Evolutionary conservation across 768 basidiomycete species (phyloP).

Genomic region (Podaxis sp.): DNA sequence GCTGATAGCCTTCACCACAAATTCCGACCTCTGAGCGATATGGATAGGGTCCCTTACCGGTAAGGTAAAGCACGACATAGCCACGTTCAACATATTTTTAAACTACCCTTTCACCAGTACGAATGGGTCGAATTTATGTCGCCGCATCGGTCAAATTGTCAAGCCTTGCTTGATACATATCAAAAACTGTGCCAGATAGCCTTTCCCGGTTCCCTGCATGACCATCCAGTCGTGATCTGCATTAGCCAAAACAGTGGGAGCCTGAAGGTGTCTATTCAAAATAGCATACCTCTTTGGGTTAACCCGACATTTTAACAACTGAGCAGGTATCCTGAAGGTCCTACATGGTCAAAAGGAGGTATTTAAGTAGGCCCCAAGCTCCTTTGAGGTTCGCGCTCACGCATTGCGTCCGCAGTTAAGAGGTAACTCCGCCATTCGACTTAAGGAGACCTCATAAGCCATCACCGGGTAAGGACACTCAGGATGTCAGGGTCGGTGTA

Average conservation of each 20-base stretch:
- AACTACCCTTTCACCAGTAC: background rate
- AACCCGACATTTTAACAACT: background rate
- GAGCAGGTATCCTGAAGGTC: background rate
- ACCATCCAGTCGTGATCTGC: background rate
- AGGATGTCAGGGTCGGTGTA: background rate
- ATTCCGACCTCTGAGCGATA: background rate
- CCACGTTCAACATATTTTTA: background rate
- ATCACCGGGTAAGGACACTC: background rate
- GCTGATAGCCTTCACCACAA: background rate
- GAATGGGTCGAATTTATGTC: background rate
- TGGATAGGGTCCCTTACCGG: background rate
- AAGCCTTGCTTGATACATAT: background rate
- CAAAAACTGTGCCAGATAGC: background rate
- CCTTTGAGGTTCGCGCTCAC: background rate
- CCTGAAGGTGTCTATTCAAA: background rate
- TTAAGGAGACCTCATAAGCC: background rate
- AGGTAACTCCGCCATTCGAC: conserved; percentile 4
- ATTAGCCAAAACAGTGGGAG: background rate
- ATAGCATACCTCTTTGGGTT: background rate
- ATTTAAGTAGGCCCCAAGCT: background rate
- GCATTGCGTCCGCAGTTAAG: conserved; percentile 8
- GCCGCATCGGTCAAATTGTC: background rate
- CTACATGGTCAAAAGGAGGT: background rate
- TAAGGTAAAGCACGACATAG: background rate
- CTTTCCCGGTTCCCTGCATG: background rate